Base-by-base conservation (phyloP, 1,139 yeast species). In the Candida dubliniensis region DNA sequence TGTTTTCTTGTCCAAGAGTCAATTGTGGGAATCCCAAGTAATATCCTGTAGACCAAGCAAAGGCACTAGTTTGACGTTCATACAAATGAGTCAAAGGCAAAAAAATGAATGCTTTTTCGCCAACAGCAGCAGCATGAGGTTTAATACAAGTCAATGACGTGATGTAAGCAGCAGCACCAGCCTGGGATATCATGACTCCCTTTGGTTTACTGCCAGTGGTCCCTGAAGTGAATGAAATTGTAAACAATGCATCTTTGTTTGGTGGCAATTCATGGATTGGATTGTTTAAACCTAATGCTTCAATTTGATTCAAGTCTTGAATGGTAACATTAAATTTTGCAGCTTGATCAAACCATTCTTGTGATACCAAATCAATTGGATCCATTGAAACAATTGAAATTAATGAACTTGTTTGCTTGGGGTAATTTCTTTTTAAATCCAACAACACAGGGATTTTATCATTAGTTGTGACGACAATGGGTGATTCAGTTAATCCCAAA, bases 191-290 rank as follows among this genome's bases (percentile, higher is more conserved):
- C 41, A 77, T 74, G 7, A 81, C 89, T 36, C 89, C 89, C 60
- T 84, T 84, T 15, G 89, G 89, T 44, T 67, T 60, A 9, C 67
- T 45, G 8, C 87, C 87, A 5, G 89, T 83, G 23, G 90, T 82
- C 8, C 90, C 89, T 9, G 87, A 81, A 10, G 93, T 85, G 63
- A 84, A 85, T 18, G 84, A 81, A 50, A 85, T 78, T 37, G 90
- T 82, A 52, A 79, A 77, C n/a, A 77, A 50, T 14, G 82, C 71
- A 10, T 77, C 73, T 1, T 79, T 71, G 0, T 58, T 57, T 4
- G 89, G 85, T 8, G 81, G 77, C 34, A 67, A 62, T 41, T 70
- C 68, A 1, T 69, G 64, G 3, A 67, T 55, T 2, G 77, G 77
- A 51, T 67, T 65, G n/a, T 64, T 48, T 15, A 57, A 54, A 10